A percentile compares a stretch with the other conserved stretches of the same genome.
phyloP scores from a whole-genome alignment of 768 basidiomycete species.

The Leccinellum luteum region DNA sequence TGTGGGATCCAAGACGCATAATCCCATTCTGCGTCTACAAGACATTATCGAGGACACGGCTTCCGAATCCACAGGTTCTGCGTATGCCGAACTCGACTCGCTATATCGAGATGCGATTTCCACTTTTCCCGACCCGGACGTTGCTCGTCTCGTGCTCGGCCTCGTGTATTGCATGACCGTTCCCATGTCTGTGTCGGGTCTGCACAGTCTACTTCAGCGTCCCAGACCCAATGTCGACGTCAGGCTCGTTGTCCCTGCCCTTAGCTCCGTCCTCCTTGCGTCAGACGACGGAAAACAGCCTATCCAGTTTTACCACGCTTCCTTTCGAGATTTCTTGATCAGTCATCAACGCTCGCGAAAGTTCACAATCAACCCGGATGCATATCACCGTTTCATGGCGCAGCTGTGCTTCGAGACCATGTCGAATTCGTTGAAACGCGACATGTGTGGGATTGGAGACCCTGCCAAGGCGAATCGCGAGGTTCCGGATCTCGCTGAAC shows the following conservation, averaged over 20 bases:
- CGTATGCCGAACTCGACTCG: conserved; percentile 14
- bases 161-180: conserved; percentile 17
- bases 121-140: conserved; percentile 14
- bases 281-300: conserved; percentile 13
- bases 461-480: conserved; percentile 15
- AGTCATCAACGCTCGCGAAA: conserved; percentile 12
- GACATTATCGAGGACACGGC: conserved; percentile 10
- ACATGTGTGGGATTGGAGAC: conserved; percentile 15
- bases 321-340: conserved; percentile 19
- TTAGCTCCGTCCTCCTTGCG: conserved; percentile 14
- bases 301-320: conserved; percentile 21
- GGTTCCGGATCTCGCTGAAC: conserved; percentile 10
- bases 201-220: conserved; percentile 9
- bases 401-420: conserved; percentile 17
- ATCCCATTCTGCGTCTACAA: conserved; percentile 17
- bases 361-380: conserved; percentile 5
- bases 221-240: conserved; percentile 16
- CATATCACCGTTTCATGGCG: conserved; percentile 17
- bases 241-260: conserved; percentile 18
- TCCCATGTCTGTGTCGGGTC: conserved; percentile 9
- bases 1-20: conserved; percentile 19
- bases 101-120: conserved; percentile 17
- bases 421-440: conserved; percentile 11
- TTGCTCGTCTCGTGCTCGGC: conserved; percentile 16
- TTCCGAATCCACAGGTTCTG: conserved; percentile 1